These are phyloP conservation scores for Pythium sp. DNA, from an alignment of 352 stramenopile species.

Conservation along the genomic window DNA sequence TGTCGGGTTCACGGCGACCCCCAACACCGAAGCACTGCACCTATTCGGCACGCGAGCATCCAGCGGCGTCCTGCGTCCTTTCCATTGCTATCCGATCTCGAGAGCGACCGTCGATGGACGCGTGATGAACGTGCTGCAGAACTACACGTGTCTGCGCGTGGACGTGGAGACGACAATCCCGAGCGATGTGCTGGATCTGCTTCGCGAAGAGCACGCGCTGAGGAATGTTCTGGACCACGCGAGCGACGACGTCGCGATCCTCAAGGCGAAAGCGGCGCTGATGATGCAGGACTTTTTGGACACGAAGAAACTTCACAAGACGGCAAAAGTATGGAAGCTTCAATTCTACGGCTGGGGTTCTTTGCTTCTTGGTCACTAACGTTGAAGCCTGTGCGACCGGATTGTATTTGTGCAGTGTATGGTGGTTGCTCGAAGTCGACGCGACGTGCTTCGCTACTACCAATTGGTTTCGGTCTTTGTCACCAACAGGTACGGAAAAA, in stretches of 20 bases:
- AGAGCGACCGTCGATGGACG: conserved; percentile 47
- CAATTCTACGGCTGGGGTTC: not conserved
- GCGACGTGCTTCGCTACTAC: conserved; percentile 79
- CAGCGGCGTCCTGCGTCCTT: conserved; percentile 30
- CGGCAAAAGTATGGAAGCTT: conserved; percentile 27
- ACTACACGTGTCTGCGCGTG: conserved; percentile 60
- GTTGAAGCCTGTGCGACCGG: conserved; percentile 7
- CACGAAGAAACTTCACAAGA: conserved; percentile 19
- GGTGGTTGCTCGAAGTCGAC: conserved; percentile 73
- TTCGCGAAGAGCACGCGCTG: conserved; percentile 27
- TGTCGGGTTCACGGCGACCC: conserved; percentile 78
- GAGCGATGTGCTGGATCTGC: conserved; percentile 26
- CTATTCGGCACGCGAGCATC: conserved; percentile 51
- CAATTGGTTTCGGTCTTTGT: conserved; percentile 59
- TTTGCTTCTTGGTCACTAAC: not conserved
- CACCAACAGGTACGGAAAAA: conserved; percentile 35
- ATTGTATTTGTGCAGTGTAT: conserved; percentile 52
- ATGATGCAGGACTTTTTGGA: conserved; percentile 74
- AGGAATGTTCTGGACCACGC: conserved; percentile 57
- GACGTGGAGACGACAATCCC: conserved; percentile 60
- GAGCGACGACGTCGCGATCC: conserved; percentile 54
- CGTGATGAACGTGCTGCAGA: conserved; percentile 61
- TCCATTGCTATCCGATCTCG: conserved; percentile 75
- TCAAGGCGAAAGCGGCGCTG: conserved; percentile 66
- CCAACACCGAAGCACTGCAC: conserved; percentile 57